Evolutionary conservation across 164 flowering plant genomes (phyloP), one percentile per base, ranked within the genome.

Genomic region (Sextonia rubra): DNA sequence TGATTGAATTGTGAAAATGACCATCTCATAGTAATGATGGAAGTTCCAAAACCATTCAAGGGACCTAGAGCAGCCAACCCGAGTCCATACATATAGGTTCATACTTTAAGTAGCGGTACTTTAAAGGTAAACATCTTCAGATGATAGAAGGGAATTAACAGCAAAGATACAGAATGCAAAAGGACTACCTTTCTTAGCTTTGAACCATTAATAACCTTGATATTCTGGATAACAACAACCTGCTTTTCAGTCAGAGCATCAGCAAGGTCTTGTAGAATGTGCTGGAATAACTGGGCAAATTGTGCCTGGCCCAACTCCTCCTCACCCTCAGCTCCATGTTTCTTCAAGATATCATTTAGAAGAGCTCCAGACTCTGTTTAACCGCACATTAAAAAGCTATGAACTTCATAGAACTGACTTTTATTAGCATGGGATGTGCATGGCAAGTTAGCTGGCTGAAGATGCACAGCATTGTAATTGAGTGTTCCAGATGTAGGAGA

Each of bases 231-330:
- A 62, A 87, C 74, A 72, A 81, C 78, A 68, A 89, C 74, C 74
- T 64, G 83, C 72, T 89, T 84, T 65, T 71, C 71, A 26, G 86
- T 75, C 60, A 91, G 77, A 26, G 78, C 82, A 73, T 88, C 87
- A 20, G 89, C 90, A 66, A 88, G 68, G 56, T 88, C 92, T 76
- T 89, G 90, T 60, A 91, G 82, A 74, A 89, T 77, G 71, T 72
- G 78, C 83, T 89, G 93, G 47, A 91, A 91, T 60, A 88, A 60
- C 49, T 84, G 74, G 2, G 93, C 93, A 81, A 88, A 89, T 77
- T 91, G 93, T 69, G 92, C 89, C 79, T 91, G 92, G 58, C 93
- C 97, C 75, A 91, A 69, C 72, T 79, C 85, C 66, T 82, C 89
- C 60, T 82, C 86, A 1, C 84, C 90, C 32, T 82, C 91, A 22